Percentiles rank a stretch among this genome's conserved stretches.
phyloP scores from a whole-genome alignment of 208 protist species.

The Trichomonas vaginalis region DNA sequence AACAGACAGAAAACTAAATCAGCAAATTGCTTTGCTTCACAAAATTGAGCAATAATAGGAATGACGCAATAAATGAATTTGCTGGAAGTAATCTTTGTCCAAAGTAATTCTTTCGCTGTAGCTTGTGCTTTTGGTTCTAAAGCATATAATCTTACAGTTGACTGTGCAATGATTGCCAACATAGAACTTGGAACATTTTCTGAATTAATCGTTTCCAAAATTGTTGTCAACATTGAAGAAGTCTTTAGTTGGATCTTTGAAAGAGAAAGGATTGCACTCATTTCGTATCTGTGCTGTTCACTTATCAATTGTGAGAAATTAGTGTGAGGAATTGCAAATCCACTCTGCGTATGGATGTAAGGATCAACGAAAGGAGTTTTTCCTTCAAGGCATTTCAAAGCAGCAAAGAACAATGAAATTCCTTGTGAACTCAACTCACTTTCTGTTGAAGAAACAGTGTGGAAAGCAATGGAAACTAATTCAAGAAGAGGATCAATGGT shows the following conservation, averaged over 20 bases:
- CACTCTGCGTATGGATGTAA: not conserved
- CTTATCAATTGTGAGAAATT: not conserved
- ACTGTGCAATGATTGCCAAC: not conserved
- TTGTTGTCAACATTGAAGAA: not conserved
- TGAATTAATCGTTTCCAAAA: not conserved
- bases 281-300: not conserved
- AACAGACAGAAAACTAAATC: not conserved
- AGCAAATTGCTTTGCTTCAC: not conserved
- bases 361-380: not conserved
- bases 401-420: not conserved
- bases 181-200: not conserved
- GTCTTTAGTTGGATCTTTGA: not conserved
- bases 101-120: not conserved
- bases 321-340: not conserved
- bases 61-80: not conserved
- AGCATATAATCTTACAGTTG: not conserved
- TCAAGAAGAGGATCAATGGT: not conserved
- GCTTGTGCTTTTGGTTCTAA: not conserved
- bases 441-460: not conserved
- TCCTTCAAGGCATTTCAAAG: not conserved
- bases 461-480: not conserved
- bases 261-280: not conserved
- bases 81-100: not conserved
- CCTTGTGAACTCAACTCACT: not conserved
- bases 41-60: not conserved